Conservation (phyloP, 2,329 filamentous ascomycete genomes). For the Aschersonia sp. region DNA sequence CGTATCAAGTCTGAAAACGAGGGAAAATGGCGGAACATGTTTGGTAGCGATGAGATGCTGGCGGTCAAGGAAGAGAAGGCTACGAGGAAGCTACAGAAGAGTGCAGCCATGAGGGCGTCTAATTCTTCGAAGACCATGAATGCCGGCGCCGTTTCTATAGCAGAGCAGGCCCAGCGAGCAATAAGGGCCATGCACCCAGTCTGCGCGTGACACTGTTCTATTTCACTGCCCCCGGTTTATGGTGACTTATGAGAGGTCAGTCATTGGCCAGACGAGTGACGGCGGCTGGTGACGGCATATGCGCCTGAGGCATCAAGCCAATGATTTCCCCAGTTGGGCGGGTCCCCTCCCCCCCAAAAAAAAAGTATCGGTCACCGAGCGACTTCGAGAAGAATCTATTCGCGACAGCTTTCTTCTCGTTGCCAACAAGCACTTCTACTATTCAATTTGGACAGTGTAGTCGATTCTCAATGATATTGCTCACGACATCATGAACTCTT, state of each 20-base stretch:
- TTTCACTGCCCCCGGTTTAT: neutral
- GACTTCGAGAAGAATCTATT: constrained; percentile 6
- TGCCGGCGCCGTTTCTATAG: neutral
- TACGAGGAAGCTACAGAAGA: neutral
- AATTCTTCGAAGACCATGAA: neutral
- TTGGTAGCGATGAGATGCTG: constrained; percentile 41
- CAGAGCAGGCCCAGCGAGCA: neutral
- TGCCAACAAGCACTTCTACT: neutral
- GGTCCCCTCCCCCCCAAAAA: constrained; percentile 8
- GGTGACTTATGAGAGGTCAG: neutral
- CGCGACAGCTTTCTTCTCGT: neutral
- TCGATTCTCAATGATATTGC: constrained; percentile 14
- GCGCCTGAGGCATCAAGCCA: constrained; percentile 12
- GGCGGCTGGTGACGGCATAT: constrained; percentile 15
- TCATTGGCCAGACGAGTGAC: neutral
- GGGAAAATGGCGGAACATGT: constrained; percentile 61
- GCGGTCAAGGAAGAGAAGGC: constrained; percentile 41
- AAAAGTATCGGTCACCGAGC: neutral
- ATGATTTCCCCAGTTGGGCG: constrained; percentile 5
- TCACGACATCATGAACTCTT: constrained; percentile 29
- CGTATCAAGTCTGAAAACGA: constrained; percentile 62
- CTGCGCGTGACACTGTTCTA: neutral
- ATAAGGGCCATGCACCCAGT: neutral
- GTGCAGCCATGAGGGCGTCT: neutral
- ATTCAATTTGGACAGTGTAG: neutral